A percentile compares a stretch with the other conserved stretches of the same genome.
Evolutionary conservation across 1,139 yeast species (phyloP).

Genomic region (Schwanniomyces etchellsii): DNA sequence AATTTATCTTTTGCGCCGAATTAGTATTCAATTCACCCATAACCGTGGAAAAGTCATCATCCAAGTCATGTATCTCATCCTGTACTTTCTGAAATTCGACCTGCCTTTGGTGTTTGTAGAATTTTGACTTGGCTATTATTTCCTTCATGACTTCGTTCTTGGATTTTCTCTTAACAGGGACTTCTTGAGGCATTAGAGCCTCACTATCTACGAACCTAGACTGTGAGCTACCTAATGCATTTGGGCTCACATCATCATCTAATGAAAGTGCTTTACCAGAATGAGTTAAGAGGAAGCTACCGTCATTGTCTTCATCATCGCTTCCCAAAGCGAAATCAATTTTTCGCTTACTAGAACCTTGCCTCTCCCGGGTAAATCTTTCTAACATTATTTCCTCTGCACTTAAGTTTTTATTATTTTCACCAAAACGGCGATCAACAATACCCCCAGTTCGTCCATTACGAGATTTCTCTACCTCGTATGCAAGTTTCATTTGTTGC

Average conservation of each 20-base stretch:
- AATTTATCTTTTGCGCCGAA: slow-evolving; percentile 1
- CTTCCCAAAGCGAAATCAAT: slow-evolving; percentile 59
- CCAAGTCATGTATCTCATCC: slow-evolving; percentile 69
- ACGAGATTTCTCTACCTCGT: slow-evolving; percentile 53
- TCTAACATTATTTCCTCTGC: slow-evolving; percentile 94
- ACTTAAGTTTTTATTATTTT: slow-evolving; percentile 61
- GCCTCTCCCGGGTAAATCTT: slow-evolving; percentile 86
- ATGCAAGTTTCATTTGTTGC: slow-evolving; percentile 63
- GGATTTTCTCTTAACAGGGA: slow-evolving; percentile 60
- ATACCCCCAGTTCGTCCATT: slow-evolving; percentile 76
- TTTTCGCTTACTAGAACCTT: slow-evolving; percentile 45
- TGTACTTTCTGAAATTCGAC: slow-evolving; percentile 65
- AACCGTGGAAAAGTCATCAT: slow-evolving; percentile 71
- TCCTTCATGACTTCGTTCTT: slow-evolving; percentile 97
- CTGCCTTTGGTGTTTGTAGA: slow-evolving; percentile 85
- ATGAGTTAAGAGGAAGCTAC: slow-evolving; percentile 59
- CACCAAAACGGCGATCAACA: slow-evolving; percentile 89
- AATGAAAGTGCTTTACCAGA: slow-evolving; percentile 65
- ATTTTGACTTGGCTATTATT: slow-evolving; percentile 89
- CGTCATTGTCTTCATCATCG: slow-evolving; percentile 61
- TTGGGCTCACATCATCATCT: slow-evolving; percentile 29
- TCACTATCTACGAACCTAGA: slow-evolving; percentile 33
- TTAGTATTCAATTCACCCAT: slow-evolving; percentile 48
- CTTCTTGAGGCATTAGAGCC: slow-evolving; percentile 18
- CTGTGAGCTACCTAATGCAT: slow-evolving; percentile 11